These are phyloP conservation scores for Fusarium luffae DNA, from an alignment of 2,329 filamentous ascomycete genomes.

Conservation along the genomic window DNA sequence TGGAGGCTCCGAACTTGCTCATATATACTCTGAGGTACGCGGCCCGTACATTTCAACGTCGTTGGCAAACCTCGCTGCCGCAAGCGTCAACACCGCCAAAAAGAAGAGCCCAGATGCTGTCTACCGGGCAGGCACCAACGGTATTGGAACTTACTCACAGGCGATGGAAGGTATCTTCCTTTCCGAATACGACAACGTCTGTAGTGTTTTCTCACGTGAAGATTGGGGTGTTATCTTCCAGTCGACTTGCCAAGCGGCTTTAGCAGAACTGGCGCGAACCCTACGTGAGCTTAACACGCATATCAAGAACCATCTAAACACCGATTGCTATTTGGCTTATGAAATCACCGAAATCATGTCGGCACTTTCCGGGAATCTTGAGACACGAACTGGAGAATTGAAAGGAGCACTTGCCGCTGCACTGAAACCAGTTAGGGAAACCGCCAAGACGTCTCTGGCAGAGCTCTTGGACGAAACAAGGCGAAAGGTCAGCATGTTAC, in stretches of 20 bases:
- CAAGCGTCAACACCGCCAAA: slow-evolving; percentile 84
- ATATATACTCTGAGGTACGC: slow-evolving; percentile 87
- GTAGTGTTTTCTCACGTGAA: slow-evolving; percentile 84
- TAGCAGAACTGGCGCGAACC: slow-evolving; percentile 86
- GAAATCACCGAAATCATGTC: slow-evolving; percentile 94
- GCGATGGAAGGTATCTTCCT: slow-evolving; percentile 88
- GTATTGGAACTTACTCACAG: slow-evolving; percentile 88
- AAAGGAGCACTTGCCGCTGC: slow-evolving; percentile 86
- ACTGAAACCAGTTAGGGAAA: slow-evolving; percentile 89
- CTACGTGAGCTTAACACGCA: slow-evolving; percentile 89
- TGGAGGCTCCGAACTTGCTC: slow-evolving; percentile 69
- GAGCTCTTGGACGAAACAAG: slow-evolving; percentile 87
- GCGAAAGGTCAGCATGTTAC: slow-evolving; percentile 72
- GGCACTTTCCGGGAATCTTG: slow-evolving; percentile 80
- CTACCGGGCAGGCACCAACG: slow-evolving; percentile 89
- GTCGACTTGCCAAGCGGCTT: slow-evolving; percentile 78
- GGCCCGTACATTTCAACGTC: slow-evolving; percentile 87
- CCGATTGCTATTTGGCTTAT: slow-evolving; percentile 94
- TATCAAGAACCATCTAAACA: slow-evolving; percentile 85
- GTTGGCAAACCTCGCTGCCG: slow-evolving; percentile 86
- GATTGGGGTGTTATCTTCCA: slow-evolving; percentile 86
- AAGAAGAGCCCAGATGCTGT: slow-evolving; percentile 84
- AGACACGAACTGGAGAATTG: slow-evolving; percentile 84
- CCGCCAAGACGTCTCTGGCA: slow-evolving; percentile 84
- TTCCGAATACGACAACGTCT: slow-evolving; percentile 91